Percentiles rank a stretch among this genome's conserved stretches.
Conservation (phyloP, 2,329 filamentous ascomycete species). For the Exophiala bonariae region DNA sequence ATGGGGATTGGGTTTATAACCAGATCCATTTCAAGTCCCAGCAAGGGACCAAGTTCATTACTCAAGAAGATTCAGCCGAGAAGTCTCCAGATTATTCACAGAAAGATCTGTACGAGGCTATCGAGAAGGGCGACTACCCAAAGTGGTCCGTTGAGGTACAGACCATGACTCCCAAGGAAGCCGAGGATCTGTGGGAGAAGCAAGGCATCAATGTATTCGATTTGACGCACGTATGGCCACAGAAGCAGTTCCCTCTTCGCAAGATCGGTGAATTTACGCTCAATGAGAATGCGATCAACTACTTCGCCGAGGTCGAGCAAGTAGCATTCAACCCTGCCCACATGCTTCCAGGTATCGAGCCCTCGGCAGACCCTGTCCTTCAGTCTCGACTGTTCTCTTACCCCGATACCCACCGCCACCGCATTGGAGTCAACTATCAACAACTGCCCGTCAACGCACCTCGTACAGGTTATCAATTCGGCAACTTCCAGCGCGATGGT, state of each 20-base stretch:
- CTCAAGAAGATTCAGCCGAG: conserved; percentile 51
- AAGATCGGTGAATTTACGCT: conserved; percentile 55
- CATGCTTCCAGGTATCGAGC: conserved; percentile 66
- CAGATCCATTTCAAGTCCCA: conserved; percentile 56
- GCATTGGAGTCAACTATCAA: conserved; percentile 64
- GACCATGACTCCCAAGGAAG: conserved; percentile 54
- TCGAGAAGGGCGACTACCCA: conserved; percentile 54
- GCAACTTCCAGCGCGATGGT: conserved; percentile 73
- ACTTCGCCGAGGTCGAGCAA: conserved; percentile 69
- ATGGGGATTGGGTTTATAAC: conserved; percentile 54
- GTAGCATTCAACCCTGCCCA: conserved; percentile 68
- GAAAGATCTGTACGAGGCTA: conserved; percentile 54
- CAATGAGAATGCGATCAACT: conserved; percentile 60
- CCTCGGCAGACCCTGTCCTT: conserved; percentile 68
- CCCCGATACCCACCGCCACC: conserved; percentile 66
- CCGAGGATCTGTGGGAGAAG: conserved; percentile 70
- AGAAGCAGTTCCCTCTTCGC: conserved; percentile 52
- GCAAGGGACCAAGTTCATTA: conserved; percentile 54
- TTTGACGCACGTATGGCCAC: conserved; percentile 56
- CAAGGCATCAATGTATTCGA: conserved; percentile 57
- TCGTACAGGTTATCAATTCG: conserved; percentile 48
- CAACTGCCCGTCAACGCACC: conserved; percentile 64
- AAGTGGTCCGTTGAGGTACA: conserved; percentile 54
- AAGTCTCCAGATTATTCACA: conserved; percentile 55
- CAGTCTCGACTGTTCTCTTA: conserved; percentile 72